Base-by-base conservation (phyloP, 2,329 filamentous ascomycete genomes). In the Colletotrichum lindemuthianum region DNA sequence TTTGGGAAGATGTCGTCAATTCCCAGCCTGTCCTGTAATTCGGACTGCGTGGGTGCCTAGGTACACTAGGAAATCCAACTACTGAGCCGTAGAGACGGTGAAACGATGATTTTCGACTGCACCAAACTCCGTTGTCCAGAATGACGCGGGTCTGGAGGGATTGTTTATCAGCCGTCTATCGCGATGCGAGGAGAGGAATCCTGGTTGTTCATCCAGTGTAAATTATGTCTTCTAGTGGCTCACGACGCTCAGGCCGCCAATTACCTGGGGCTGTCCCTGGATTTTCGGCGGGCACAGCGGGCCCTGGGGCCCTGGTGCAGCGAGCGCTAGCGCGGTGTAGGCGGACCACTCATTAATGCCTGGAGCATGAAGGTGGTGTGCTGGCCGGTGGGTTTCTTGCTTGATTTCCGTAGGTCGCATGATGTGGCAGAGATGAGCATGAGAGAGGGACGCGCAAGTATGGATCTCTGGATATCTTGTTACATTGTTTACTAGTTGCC, bases 251-350 rank as follows among this genome's bases (percentile, higher is more conserved):
- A 40, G 63, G 15, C 52, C 51, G 51, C 63, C 58, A 36, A 13
- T 16, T 41, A 34, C 24, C 58, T 65, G 52, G 63, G 63, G 52
- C 63, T 32, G 58, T 63, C 58, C 63, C 63, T 65, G 63, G 15
- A 51, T 48, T 63, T 61, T 52, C 51, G 58, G 63, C 47, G 58
- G 51, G 56, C 47, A 48, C 41, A 33, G 59, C 63, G 63, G 63
- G 63, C 57, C 57, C 51, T 43, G 33, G 39, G 13, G 40, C 39
- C 51, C 47, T 63, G 47, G 41, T 34, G 6, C 24, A 40, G 8
- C 51, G 51, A 52, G 41, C 63, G 51, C 47, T 65, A 65, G 63
- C 47, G 47, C 36, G 24, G 34, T 48, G 61, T 65, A 34, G 41
- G 52, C 59, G 58, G 51, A 58, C 36, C n/a, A 40, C 47, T 13